These are phyloP conservation scores for Theileria equi DNA, from an alignment of 169 alveolate species.

Conservation along the genomic window DNA sequence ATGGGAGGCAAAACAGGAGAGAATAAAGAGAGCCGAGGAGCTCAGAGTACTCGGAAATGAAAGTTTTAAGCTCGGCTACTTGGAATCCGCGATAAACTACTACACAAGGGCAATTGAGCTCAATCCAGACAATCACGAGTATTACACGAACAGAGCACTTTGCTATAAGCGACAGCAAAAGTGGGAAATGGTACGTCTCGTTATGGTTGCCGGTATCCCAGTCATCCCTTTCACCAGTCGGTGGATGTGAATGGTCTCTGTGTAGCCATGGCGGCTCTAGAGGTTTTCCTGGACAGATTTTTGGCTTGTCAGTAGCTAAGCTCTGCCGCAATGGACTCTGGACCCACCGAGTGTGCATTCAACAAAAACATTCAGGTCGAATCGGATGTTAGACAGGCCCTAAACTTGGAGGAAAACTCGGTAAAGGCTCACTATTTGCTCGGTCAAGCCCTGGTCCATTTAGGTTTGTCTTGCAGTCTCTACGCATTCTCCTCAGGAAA, in stretches of 20 bases:
- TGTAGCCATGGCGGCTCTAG: no score
- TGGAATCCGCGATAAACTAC: slow-evolving; percentile 79
- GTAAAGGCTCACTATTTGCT: slow-evolving; percentile 80
- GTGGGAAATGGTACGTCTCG: slow-evolving; percentile 52
- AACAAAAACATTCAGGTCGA: no score
- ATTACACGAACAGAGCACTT: slow-evolving; percentile 80
- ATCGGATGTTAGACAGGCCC: slow-evolving; percentile 75
- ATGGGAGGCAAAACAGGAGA: no score
- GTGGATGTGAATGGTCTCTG: no score
- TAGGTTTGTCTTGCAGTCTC: slow-evolving; percentile 58
- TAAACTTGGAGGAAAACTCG: slow-evolving; percentile 75
- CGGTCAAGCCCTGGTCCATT: slow-evolving; percentile 80
- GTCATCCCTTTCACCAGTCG: no score
- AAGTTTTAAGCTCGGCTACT: slow-evolving; percentile 78
- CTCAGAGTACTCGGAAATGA: slow-evolving; percentile 74
- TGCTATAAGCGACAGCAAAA: slow-evolving; percentile 76
- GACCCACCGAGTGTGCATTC: background rate
- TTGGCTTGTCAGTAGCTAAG: no score
- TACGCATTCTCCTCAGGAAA: slow-evolving; percentile 5
- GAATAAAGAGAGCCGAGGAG: slow-evolving; percentile 69
- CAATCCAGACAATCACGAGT: slow-evolving; percentile 74
- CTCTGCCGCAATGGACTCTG: background rate
- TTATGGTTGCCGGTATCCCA: no score
- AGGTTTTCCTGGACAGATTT: no score
- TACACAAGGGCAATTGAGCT: slow-evolving; percentile 76